phyloP scores from a whole-genome alignment of 805 yeast genomes.

The Wickerhamiella kurtzmanii region DNA sequence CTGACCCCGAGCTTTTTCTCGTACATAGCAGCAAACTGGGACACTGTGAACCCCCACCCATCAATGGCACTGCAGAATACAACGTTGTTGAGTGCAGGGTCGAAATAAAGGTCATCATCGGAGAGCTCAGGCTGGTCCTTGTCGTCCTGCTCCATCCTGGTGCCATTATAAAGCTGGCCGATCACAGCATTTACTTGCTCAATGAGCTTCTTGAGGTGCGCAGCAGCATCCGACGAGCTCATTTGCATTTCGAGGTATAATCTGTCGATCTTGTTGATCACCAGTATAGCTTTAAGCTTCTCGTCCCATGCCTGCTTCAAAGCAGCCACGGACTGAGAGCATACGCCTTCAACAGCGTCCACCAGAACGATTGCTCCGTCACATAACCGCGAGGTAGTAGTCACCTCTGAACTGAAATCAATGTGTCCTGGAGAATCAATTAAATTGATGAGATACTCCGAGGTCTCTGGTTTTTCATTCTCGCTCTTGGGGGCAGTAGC shows the following conservation, averaged over 20 bases:
- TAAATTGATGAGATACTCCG: constrained; percentile 75
- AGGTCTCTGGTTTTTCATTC: constrained; percentile 25
- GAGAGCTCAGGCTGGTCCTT: constrained; percentile 35
- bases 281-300: constrained; percentile 73
- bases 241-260: constrained; percentile 68
- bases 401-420: constrained; percentile 91
- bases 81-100: constrained; percentile 74
- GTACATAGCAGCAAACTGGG: constrained; percentile 78
- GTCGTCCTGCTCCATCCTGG: constrained; percentile 23
- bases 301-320: constrained; percentile 89
- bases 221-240: constrained; percentile 72
- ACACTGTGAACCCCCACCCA: constrained; percentile 94
- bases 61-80: constrained; percentile 84
- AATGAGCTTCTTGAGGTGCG: constrained; percentile 60
- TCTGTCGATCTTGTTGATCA: constrained; percentile 83
- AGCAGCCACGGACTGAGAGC: constrained; percentile 93
- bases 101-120: constrained; percentile 80
- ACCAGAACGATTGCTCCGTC: constrained; percentile 94
- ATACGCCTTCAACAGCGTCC: constrained; percentile 96
- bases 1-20: constrained; percentile 76
- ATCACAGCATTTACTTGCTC: constrained; percentile 93
- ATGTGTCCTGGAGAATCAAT: constrained; percentile 99
- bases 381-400: constrained; percentile 88
- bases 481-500: constrained; percentile 22
- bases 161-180: constrained; percentile 87